phyloP scores from a whole-genome alignment of 2,329 filamentous ascomycete genomes.

The Arthrocladium fulminans region DNA sequence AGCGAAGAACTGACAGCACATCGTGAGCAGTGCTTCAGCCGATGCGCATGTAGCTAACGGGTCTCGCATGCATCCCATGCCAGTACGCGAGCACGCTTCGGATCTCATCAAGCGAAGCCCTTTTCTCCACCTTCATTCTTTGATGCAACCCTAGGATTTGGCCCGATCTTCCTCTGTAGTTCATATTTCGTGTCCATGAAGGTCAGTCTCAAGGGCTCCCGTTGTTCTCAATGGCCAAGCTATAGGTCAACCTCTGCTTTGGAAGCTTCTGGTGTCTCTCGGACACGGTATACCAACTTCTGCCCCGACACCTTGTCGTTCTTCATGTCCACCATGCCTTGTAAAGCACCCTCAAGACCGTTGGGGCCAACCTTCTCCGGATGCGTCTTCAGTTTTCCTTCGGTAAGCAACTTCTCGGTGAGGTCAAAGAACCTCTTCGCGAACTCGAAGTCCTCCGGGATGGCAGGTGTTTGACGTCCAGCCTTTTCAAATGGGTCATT shows the following conservation, averaged over 20 bases:
- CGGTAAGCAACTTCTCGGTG: conserved; percentile 32
- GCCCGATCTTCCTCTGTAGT: too few relatives aligned
- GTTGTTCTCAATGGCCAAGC: not conserved
- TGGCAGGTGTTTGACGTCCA: conserved; percentile 10
- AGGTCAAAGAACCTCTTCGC: conserved; percentile 34
- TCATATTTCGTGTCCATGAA: too few relatives aligned
- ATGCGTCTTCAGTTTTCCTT: conserved; percentile 39
- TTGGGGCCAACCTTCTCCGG: conserved; percentile 32
- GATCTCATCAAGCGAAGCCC: too few relatives aligned
- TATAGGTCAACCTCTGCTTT: not conserved
- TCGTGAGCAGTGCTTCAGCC: not conserved
- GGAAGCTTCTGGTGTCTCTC: conserved; percentile 14
- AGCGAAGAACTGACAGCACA: not conserved
- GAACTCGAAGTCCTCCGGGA: conserved; percentile 35
- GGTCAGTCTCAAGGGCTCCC: too few relatives aligned
- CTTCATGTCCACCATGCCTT: conserved; percentile 38
- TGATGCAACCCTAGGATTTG: too few relatives aligned
- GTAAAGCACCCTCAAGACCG: conserved; percentile 39
- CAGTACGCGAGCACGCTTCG: too few relatives aligned
- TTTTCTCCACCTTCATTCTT: too few relatives aligned
- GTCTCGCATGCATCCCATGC: too few relatives aligned
- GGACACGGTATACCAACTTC: conserved; percentile 42
- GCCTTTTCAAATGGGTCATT: conserved; percentile 26
- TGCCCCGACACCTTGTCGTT: conserved; percentile 38
- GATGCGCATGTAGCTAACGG: too few relatives aligned